A percentile compares a stretch with the other conserved stretches of the same genome.
phyloP scores from a whole-genome alignment of 352 stramenopile genomes.

The Pythium pectinolyticum region DNA sequence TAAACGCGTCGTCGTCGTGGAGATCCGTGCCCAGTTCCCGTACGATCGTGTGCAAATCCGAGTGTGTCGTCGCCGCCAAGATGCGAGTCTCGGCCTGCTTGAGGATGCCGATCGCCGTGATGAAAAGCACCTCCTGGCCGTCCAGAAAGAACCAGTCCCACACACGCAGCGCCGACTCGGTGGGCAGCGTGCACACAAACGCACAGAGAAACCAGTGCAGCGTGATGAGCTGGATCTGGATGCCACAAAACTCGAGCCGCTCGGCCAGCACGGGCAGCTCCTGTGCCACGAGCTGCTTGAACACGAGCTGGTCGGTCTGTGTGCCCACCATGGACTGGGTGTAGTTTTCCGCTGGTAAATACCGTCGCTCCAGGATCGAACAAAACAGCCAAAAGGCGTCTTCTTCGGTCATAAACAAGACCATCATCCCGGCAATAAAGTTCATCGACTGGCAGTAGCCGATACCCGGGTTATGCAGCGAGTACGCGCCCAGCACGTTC shows the following conservation, averaged over 20 bases:
- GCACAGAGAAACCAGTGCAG: slow-evolving; percentile 85
- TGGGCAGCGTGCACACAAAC: slow-evolving; percentile 79
- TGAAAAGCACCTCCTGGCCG: slow-evolving; percentile 56
- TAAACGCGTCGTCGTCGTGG: slow-evolving; percentile 51
- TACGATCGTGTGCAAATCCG: slow-evolving; percentile 44
- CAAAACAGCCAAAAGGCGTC: slow-evolving; percentile 81
- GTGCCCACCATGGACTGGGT: slow-evolving; percentile 70
- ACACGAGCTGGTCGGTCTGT: slow-evolving; percentile 75
- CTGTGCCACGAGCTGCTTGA: slow-evolving; percentile 52
- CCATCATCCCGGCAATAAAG: slow-evolving; percentile 66
- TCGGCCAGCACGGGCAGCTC: slow-evolving; percentile 45
- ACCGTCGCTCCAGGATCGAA: slow-evolving; percentile 57
- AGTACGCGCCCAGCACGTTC: slow-evolving; percentile 58
- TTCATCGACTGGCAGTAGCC: slow-evolving; percentile 83
- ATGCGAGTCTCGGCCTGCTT: slow-evolving; percentile 38
- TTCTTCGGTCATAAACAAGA: slow-evolving; percentile 73
- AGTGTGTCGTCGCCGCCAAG: slow-evolving; percentile 34
- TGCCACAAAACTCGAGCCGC: slow-evolving; percentile 35
- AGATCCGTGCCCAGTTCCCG: slow-evolving; percentile 48
- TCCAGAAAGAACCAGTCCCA: slow-evolving; percentile 83
- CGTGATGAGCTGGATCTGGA: slow-evolving; percentile 75
- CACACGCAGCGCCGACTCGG: slow-evolving; percentile 64
- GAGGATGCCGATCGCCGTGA: slow-evolving; percentile 44
- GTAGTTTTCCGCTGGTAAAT: slow-evolving; percentile 77
- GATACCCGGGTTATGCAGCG: slow-evolving; percentile 51